These are phyloP conservation scores for Suillus paluster DNA, from an alignment of 768 basidiomycete genomes.

Conservation along the genomic window DNA sequence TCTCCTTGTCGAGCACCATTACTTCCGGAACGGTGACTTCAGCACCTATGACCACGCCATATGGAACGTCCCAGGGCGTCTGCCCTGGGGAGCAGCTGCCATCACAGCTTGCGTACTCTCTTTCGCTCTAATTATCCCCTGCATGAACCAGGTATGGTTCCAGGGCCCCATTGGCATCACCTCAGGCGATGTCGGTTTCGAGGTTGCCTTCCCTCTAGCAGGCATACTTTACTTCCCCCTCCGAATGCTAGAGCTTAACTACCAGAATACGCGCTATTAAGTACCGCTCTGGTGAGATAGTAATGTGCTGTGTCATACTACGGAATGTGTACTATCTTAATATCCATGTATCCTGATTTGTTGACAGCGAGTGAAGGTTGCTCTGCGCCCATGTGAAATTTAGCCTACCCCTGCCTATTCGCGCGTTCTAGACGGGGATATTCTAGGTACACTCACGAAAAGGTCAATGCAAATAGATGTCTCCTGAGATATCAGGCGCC, in stretches of 20 bases:
- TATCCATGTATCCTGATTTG: not conserved
- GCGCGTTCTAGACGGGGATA: not conserved
- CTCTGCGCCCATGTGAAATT: not conserved
- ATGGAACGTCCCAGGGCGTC: constrained; percentile 54
- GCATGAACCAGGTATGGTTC: constrained; percentile 76
- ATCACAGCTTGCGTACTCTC: constrained; percentile 52
- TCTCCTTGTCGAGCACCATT: constrained; percentile 66
- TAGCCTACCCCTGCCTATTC: not conserved
- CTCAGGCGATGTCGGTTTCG: constrained; percentile 75
- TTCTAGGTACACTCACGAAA: not conserved
- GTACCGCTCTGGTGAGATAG: not conserved
- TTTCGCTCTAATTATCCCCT: constrained; percentile 62
- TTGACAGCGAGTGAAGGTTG: not conserved
- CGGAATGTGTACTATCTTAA: not conserved
- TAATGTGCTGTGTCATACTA: not conserved
- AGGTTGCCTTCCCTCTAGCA: constrained; percentile 57
- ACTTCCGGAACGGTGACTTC: constrained; percentile 60
- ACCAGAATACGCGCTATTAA: constrained; percentile 28
- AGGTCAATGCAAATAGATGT: not conserved
- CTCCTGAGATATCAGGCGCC: not conserved
- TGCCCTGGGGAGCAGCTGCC: constrained; percentile 71
- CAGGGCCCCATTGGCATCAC: constrained; percentile 65
- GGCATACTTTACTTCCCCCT: constrained; percentile 57
- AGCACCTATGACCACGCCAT: constrained; percentile 48
- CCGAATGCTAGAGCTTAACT: constrained; percentile 51